Evolutionary conservation across 2,329 filamentous ascomycete genomes (phyloP), one percentile per base, ranked within the genome.

Genomic region (Fonsecaea nubica): DNA sequence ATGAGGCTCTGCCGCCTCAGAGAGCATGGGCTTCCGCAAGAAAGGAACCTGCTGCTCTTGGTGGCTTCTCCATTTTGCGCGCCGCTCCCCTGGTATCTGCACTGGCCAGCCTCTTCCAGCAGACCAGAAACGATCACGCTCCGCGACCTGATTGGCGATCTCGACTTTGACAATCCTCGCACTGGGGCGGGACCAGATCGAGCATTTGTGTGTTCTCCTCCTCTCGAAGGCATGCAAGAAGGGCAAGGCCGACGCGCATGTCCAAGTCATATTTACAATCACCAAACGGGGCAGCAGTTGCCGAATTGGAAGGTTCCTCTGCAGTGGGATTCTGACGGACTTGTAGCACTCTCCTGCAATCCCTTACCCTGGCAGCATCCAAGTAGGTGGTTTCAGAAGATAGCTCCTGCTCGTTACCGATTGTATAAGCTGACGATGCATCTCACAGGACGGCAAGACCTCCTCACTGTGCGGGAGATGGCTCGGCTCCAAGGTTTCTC

Each of bases 401-500:
- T 8, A 21, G 3, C 18, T 48, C 13, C 4, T 35, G 15, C 1
- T 53, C 54, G 45, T 45, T 25, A 36, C 35, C 35, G 32, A 56
- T 12, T 13, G n/a, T 36, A 30, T 54, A n/a, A 12, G 38, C 55
- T 58, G 38, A 63, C 21, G 7, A 15, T 12, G 7, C 3, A 12
- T n/a, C 33, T 35, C 18, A 36, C 54, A 70, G 63, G n/a, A n/a
- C 65, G 66, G 13, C 30, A 58, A 33, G 65, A 68, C 55, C 55
- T 54, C 6, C 65, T 71, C n/a, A 71, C 62, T 21, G 60, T 69
- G 4, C 65, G 69, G 3, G 67, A 71, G 53, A 33, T 71, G 32
- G 69, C 69, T n/a, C 69, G 67, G 10, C 53, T 71, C 38, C 63
- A 69, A 32, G 69, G 69, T 5, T 68, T 71, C 48, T 55, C 59